phyloP scores from a whole-genome alignment of 1,284 basidiomycete genomes.

The Pseudozyma sp. region DNA sequence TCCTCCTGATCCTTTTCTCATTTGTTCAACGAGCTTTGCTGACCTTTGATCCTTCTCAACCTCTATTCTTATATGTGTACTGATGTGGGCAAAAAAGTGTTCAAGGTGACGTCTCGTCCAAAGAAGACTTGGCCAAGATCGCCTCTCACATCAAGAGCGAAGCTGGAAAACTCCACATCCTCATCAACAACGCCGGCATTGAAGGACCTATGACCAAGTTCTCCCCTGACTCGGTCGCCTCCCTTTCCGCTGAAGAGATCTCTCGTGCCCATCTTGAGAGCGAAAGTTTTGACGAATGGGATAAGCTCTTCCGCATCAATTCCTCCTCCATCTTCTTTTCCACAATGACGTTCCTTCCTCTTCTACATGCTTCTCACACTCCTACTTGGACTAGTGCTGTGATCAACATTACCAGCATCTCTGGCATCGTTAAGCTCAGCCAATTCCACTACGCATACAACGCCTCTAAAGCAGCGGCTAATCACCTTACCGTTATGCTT shows the following conservation, averaged over 20 bases:
- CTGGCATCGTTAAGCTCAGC: conserved; percentile 45
- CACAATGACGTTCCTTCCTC: conserved; percentile 61
- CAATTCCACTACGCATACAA: conserved; percentile 63
- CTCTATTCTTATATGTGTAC: too few relatives aligned
- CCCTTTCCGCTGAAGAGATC: conserved; percentile 22
- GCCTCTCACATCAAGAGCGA: conserved; percentile 22
- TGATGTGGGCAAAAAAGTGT: conserved; percentile 12
- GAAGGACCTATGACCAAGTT: conserved; percentile 60
- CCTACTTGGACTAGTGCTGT: conserved; percentile 18
- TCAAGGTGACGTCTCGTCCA: conserved; percentile 47
- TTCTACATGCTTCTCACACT: conserved; percentile 32
- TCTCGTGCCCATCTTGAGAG: conserved; percentile 32
- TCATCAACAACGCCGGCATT: conserved; percentile 62
- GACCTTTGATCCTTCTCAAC: not conserved
- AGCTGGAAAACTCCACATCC: conserved; percentile 47
- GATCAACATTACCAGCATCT: conserved; percentile 58
- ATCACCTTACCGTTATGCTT: conserved; percentile 58
- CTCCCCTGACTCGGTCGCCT: not conserved
- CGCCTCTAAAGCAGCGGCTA: conserved; percentile 57
- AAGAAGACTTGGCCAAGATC: conserved; percentile 34
- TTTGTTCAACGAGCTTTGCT: not conserved
- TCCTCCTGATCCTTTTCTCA: not conserved
- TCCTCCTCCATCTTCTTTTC: conserved; percentile 50
- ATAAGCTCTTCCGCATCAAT: conserved; percentile 48
- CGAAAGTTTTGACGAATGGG: conserved; percentile 51